Percentiles rank a stretch among this genome's conserved stretches.
phyloP scores from a whole-genome alignment of 352 stramenopile genomes.

The Plasmopara muralis region DNA sequence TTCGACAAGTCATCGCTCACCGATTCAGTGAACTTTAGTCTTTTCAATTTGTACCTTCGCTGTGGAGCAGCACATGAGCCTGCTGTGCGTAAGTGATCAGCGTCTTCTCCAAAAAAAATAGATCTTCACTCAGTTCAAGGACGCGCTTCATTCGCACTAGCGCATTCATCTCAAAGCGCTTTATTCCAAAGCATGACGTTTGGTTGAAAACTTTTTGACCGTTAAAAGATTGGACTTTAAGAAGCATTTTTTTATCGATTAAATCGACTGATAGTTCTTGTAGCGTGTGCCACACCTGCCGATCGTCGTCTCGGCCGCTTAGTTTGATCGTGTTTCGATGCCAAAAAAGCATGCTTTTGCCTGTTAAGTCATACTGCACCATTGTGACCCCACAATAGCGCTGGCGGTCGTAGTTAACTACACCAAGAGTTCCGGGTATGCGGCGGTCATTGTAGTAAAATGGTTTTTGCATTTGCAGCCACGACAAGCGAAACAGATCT shows the following conservation, averaged over 20 bases:
- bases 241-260: slow-evolving; percentile 12
- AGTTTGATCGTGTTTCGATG: slow-evolving; percentile 61
- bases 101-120: slow-evolving; percentile 15
- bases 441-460: slow-evolving; percentile 39
- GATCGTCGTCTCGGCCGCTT: slow-evolving; percentile 27
- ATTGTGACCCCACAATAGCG: slow-evolving; percentile 46
- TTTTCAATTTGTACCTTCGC: neutral
- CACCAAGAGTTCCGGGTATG: slow-evolving; percentile 33
- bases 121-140: slow-evolving; percentile 9
- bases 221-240: slow-evolving; percentile 51
- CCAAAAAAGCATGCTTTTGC: slow-evolving; percentile 34
- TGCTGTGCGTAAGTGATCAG: slow-evolving; percentile 34
- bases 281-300: slow-evolving; percentile 37
- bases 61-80: slow-evolving; percentile 27
- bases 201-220: slow-evolving; percentile 56
- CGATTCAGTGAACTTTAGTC: slow-evolving; percentile 17
- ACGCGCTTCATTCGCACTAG: slow-evolving; percentile 23
- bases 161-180: slow-evolving; percentile 31
- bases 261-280: slow-evolving; percentile 33
- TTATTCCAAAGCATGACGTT: slow-evolving; percentile 62
- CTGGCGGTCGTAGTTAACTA: slow-evolving; percentile 28
- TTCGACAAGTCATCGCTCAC: slow-evolving; percentile 21
- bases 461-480: slow-evolving; percentile 24
- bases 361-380: slow-evolving; percentile 42
- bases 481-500: slow-evolving; percentile 48